Conservation (phyloP, 768 basidiomycete genomes). For the Amanita fuliginea region DNA sequence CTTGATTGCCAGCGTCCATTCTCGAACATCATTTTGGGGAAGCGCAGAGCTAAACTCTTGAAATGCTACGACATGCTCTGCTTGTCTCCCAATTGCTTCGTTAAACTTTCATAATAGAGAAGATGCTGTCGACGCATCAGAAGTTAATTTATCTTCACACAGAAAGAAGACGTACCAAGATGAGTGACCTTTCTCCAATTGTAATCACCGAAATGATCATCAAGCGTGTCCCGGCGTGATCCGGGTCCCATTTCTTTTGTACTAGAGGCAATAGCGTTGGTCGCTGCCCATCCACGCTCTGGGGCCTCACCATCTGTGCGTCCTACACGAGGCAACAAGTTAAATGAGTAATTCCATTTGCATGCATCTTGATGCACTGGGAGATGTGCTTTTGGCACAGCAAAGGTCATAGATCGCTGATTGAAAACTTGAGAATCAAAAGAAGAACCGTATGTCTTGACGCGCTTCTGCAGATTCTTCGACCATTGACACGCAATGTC, state of each 20-base stretch:
- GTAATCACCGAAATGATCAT: conserved; percentile 15
- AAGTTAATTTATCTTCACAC: no score
- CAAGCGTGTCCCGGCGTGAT: conserved; percentile 15
- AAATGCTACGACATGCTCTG: conserved; percentile 8
- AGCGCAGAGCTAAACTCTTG: conserved; percentile 7
- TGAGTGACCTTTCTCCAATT: conserved; percentile 6
- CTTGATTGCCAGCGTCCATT: conserved; percentile 12
- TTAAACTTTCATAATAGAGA: conserved; percentile 8
- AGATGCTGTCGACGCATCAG: not conserved
- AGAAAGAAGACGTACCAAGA: not conserved
- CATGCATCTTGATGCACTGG: not conserved
- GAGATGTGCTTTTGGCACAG: conserved; percentile 12
- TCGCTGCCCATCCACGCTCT: conserved; percentile 18
- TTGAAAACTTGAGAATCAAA: not conserved
- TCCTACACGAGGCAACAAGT: conserved; percentile 12
- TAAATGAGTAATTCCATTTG: conserved; percentile 15
- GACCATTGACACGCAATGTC: conserved; percentile 20
- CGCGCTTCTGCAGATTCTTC: conserved; percentile 12
- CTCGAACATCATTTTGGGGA: not conserved
- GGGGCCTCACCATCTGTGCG: conserved; percentile 20
- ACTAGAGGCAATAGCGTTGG: conserved; percentile 14
- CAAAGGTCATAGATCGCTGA: not conserved
- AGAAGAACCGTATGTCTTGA: conserved; percentile 3
- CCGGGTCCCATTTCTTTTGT: conserved; percentile 23
- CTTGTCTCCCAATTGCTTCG: conserved; percentile 4